phyloP scores from a whole-genome alignment of 768 basidiomycete species.

The Steccherinum ochraceum region DNA sequence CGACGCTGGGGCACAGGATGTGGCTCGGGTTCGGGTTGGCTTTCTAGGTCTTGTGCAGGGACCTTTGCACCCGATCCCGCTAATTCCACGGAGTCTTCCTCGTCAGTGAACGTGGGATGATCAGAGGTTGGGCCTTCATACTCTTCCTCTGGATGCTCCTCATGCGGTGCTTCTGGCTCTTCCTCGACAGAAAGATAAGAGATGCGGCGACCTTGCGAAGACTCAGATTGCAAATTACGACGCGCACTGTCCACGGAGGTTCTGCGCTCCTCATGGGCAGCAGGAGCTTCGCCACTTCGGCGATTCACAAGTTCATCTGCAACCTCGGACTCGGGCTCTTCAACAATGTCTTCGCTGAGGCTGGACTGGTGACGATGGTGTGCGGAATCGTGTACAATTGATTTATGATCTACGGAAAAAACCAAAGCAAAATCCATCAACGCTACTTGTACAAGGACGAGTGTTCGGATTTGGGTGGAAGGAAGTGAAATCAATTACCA shows the following conservation, averaged over 20 bases:
- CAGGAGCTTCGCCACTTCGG: background rate
- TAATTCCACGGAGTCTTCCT: background rate
- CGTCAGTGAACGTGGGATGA: background rate
- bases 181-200: background rate
- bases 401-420: conserved; percentile 13
- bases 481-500: conserved; percentile 31
- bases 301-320: background rate
- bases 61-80: background rate
- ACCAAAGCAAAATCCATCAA: conserved; percentile 17
- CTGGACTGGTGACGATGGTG: background rate
- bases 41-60: no score
- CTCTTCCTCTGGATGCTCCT: background rate
- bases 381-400: background rate
- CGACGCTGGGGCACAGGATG: no score
- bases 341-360: conserved; percentile 11
- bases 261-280: background rate
- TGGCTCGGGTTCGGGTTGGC: no score
- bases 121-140: background rate
- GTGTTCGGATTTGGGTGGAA: background rate
- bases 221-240: background rate
- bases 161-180: background rate
- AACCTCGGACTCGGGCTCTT: conserved; percentile 7
- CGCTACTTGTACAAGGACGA: conserved; percentile 17
- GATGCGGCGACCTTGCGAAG: background rate
- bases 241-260: background rate